A percentile compares a stretch with the other conserved stretches of the same genome.
Evolutionary conservation across 208 protist species (phyloP).

Genomic region (Leishmania gerbilli): DNA sequence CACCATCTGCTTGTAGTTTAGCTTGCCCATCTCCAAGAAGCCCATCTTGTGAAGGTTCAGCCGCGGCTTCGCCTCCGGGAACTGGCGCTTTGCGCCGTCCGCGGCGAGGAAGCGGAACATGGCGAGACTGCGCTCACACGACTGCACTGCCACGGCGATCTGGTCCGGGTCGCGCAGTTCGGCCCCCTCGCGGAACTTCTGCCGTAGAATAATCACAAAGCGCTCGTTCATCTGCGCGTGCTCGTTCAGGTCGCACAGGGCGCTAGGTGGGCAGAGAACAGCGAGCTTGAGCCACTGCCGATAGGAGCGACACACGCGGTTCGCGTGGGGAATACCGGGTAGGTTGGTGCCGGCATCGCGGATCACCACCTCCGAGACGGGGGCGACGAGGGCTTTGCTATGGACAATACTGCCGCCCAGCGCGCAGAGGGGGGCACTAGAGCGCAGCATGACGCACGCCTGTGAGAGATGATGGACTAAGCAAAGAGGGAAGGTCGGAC

Average conservation of each 20-base stretch:
- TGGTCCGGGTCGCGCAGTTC: constrained; percentile 80
- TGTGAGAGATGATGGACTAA: not conserved
- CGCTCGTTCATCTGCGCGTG: constrained; percentile 91
- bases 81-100: constrained; percentile 81
- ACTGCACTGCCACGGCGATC: constrained; percentile 83
- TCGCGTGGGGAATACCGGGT: constrained; percentile 74
- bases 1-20: constrained; percentile 88
- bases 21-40: constrained; percentile 85
- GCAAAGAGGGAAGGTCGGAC: not conserved
- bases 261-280: constrained; percentile 76
- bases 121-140: constrained; percentile 77
- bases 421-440: constrained; percentile 11
- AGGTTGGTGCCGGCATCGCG: constrained; percentile 74
- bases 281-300: constrained; percentile 89
- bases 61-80: constrained; percentile 80
- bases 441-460: constrained; percentile 20
- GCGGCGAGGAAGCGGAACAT: constrained; percentile 87
- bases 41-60: constrained; percentile 89
- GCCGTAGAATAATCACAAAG: constrained; percentile 84
- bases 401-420: constrained; percentile 42
- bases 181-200: constrained; percentile 84
- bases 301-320: constrained; percentile 79
- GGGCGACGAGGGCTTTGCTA: constrained; percentile 64
- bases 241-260: constrained; percentile 85
- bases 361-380: constrained; percentile 48